These are phyloP conservation scores for Capsella bursapastoris DNA, from an alignment of 345 rosid species.

Conservation along the genomic window DNA sequence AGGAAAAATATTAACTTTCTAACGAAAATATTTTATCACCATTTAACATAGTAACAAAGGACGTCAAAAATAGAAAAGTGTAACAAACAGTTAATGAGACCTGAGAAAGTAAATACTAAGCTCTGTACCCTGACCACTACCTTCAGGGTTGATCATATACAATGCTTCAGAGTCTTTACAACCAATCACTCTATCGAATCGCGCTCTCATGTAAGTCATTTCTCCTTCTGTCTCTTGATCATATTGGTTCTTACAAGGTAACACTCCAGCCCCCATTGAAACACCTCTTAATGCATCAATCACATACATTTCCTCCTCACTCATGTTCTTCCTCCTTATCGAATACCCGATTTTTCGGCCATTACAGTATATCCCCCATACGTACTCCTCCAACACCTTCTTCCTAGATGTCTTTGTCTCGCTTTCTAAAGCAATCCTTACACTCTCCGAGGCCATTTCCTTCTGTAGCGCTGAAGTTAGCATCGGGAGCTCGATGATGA, in stretches of 20 bases:
- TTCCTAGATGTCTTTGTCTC: constrained; percentile 80
- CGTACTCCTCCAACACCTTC: constrained; percentile 84
- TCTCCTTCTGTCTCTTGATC: constrained; percentile 70
- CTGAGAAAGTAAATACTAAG: constrained; percentile 90
- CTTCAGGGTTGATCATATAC: constrained; percentile 96
- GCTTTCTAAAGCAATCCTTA: constrained; percentile 86
- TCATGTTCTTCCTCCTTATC: constrained; percentile 82
- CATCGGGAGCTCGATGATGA: constrained; percentile 89
- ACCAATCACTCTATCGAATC: constrained; percentile 87
- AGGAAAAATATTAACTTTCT: neutral
- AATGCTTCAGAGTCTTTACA: constrained; percentile 91
- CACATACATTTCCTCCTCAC: constrained; percentile 87
- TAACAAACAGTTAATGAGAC: constrained; percentile 49
- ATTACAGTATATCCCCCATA: constrained; percentile 92
- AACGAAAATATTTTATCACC: neutral
- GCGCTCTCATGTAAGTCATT: constrained; percentile 89
- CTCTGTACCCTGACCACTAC: constrained; percentile 75
- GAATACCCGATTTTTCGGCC: constrained; percentile 89
- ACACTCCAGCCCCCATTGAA: constrained; percentile 97
- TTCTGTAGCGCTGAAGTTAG: constrained; percentile 69
- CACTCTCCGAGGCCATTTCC: constrained; percentile 92
- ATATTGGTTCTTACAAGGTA: constrained; percentile 64
- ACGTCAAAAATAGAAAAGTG: constrained; percentile 1
- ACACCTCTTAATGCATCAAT: constrained; percentile 85
- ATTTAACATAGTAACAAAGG: constrained; percentile 20